Base-by-base conservation (phyloP, 164 flowering plant species). In the Piper longum region DNA sequence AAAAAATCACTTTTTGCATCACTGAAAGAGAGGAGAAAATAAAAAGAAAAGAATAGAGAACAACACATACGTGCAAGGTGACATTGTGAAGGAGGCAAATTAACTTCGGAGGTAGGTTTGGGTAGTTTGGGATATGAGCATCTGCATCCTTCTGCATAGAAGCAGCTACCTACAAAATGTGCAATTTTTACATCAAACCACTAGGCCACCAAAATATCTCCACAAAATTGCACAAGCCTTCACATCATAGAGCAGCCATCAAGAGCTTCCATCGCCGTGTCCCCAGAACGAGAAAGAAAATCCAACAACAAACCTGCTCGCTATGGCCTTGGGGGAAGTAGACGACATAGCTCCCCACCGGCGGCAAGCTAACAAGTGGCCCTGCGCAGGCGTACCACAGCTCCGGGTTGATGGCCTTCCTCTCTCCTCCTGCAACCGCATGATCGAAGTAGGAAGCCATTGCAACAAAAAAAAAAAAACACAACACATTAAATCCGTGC, bases 341-440 rank as follows among this genome's bases (percentile, higher is more conserved):
- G 44, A 87, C 84, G 2, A 90, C 97, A 60, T 76, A 85, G 62
- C 86, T 86, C 60, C 95, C 92, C 8, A 86, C 92, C 40, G 85
- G 80, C 66, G 97, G 97, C 73, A 90, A 63, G 71, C 79, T 78
- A 54, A 84, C 95, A 60, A 90, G 77, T 16, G 95, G 97, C 4
- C 97, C 97, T 41, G 97, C 95, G 64, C 97, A 90, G 11, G 92
- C 90, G 62, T 90, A 92, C 97, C 97, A 90, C 69, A 90, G 85
- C 83, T 90, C 95, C n/a, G 80, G 77, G 69, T 89, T 85, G 59
- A 87, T 87, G 76, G 69, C 77, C 81, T 80, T 89, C 85, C 80
- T 84, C 82, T 85, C 88, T 40, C 76, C 87, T 73, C 48, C 52
- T 48, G 52, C 9, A 48, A 48, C 52, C 4, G 52, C 11, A 14